Evolutionary conservation across 768 basidiomycete genomes (phyloP).

Genomic region (Serendipita indica): DNA sequence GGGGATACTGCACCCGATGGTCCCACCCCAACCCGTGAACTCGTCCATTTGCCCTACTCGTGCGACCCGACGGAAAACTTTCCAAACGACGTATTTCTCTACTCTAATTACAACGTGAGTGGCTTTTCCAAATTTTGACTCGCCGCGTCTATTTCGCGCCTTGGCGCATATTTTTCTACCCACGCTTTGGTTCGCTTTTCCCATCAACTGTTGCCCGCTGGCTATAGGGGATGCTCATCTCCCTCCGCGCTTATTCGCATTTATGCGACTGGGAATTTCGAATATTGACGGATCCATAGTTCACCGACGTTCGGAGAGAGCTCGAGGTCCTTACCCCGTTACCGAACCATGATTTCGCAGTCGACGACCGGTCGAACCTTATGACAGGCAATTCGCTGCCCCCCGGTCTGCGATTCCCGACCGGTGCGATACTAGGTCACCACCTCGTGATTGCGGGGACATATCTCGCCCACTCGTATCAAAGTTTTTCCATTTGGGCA

Average conservation of each 20-base stretch:
- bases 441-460: slow-evolving; percentile 91
- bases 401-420: slow-evolving; percentile 91
- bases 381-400: slow-evolving; percentile 78
- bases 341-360: slow-evolving; percentile 57
- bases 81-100: slow-evolving; percentile 78
- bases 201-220: background rate
- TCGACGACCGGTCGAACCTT: slow-evolving; percentile 61
- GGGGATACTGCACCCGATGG: slow-evolving; percentile 27
- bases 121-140: slow-evolving; percentile 11
- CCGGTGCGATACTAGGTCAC: slow-evolving; percentile 79
- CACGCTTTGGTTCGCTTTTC: background rate
- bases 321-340: slow-evolving; percentile 81
- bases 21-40: slow-evolving; percentile 15
- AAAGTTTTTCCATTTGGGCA: slow-evolving; percentile 94
- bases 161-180: background rate
- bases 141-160: background rate
- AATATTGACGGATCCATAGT: slow-evolving; percentile 29
- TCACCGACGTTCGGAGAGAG: slow-evolving; percentile 89
- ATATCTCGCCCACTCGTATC: slow-evolving; percentile 85
- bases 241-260: background rate
- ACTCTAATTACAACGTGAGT: slow-evolving; percentile 90
- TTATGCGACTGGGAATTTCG: background rate
- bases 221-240: background rate
- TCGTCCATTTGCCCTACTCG: slow-evolving; percentile 66
- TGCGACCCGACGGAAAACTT: slow-evolving; percentile 52